Percentiles rank a stretch among this genome's conserved stretches.
phyloP scores from a whole-genome alignment of 83 land plant genomes.

The Thuja plicata region DNA sequence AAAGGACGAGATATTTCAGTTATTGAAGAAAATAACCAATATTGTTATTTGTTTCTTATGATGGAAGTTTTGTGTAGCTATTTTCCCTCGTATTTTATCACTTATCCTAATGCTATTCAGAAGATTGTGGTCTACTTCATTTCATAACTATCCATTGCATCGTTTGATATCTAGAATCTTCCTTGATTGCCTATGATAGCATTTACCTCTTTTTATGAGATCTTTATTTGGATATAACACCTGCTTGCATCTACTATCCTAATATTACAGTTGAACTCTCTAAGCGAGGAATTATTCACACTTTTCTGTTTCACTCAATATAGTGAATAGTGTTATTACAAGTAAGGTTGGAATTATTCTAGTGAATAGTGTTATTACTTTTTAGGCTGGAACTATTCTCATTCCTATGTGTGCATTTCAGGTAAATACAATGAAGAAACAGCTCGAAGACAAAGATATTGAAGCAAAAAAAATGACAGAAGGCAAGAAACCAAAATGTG shows the following conservation, averaged over 20 bases:
- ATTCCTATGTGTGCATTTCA: not conserved
- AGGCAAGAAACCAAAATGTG: constrained; percentile 7
- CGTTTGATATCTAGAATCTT: not conserved
- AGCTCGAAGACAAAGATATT: constrained; percentile 1
- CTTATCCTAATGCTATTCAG: not conserved
- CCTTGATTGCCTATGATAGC: not conserved
- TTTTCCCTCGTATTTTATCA: not conserved
- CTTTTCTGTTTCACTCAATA: not conserved
- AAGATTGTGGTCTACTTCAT: not conserved
- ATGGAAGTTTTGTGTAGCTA: not conserved
- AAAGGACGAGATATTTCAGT: not conserved
- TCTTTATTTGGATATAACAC: not conserved
- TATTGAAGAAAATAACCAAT: not conserved
- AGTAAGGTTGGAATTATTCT: not conserved
- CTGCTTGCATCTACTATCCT: not conserved
- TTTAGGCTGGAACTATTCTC: not conserved
- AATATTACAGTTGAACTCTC: not conserved
- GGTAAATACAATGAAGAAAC: constrained; percentile 10
- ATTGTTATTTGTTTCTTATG: not conserved
- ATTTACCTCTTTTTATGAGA: not conserved
- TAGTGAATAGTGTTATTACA: not conserved
- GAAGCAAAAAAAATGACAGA: constrained; percentile 1
- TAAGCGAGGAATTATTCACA: not conserved
- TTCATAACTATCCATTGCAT: not conserved
- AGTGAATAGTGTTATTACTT: not conserved